These are phyloP conservation scores for Plasmopara halstedii DNA, from an alignment of 352 stramenopile genomes.

Conservation along the genomic window DNA sequence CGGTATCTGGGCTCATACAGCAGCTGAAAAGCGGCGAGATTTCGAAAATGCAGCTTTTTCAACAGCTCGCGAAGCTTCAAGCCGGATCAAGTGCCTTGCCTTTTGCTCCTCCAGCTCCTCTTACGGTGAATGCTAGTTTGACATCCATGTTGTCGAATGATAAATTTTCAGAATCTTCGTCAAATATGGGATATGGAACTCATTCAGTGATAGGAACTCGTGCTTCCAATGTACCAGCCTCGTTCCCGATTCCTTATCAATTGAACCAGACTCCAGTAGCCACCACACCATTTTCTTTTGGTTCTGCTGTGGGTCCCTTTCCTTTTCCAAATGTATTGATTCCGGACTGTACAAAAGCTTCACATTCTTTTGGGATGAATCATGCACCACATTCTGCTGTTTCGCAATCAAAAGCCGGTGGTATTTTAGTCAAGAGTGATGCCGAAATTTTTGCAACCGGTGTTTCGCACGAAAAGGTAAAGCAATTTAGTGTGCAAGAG, in stretches of 20 bases:
- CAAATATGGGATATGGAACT: neutral
- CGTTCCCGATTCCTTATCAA: neutral
- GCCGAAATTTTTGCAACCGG: slow-evolving; percentile 43
- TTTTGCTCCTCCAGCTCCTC: slow-evolving; percentile 1
- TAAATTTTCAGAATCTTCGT: slow-evolving; percentile 3
- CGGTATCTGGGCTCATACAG: slow-evolving; percentile 69
- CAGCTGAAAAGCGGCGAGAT: slow-evolving; percentile 81
- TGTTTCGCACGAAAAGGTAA: slow-evolving; percentile 63
- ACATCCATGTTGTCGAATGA: neutral
- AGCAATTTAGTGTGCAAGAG: slow-evolving; percentile 59
- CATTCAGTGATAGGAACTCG: slow-evolving; percentile 9
- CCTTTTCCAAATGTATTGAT: slow-evolving; percentile 3
- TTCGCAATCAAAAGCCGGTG: slow-evolving; percentile 9
- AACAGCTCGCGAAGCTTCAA: slow-evolving; percentile 73
- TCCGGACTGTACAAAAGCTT: neutral
- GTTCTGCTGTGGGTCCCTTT: slow-evolving; percentile 8
- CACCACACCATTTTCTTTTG: slow-evolving; percentile 16
- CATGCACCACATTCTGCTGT: slow-evolving; percentile 3
- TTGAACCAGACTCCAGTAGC: slow-evolving; percentile 1
- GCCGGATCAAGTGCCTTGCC: slow-evolving; percentile 1
- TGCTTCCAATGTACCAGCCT: neutral
- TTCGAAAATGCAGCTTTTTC: slow-evolving; percentile 81
- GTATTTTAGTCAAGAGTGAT: slow-evolving; percentile 31
- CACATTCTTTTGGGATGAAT: slow-evolving; percentile 8
- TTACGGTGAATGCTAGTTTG: neutral